These are phyloP conservation scores for Tylopilus rubrobrunneus DNA, from an alignment of 768 basidiomycete genomes.

Conservation along the genomic window DNA sequence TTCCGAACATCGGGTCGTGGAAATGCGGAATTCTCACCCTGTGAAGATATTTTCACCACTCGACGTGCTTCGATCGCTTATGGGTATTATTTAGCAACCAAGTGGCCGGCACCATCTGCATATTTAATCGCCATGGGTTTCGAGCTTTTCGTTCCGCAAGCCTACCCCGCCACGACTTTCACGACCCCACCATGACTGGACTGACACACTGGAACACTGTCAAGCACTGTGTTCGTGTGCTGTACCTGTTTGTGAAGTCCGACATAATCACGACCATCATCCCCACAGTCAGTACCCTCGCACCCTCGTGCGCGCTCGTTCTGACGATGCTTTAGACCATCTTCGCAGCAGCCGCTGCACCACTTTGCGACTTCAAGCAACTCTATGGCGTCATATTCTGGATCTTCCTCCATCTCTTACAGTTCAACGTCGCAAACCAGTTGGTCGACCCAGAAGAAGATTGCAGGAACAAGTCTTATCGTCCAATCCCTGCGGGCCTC, in stretches of 20 bases:
- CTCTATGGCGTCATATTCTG: conserved; percentile 35
- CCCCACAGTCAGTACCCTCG: conserved; percentile 20
- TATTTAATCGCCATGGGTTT: conserved; percentile 16
- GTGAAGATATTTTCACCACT: conserved; percentile 1
- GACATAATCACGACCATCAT: conserved; percentile 27
- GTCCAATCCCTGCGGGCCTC: conserved; percentile 44
- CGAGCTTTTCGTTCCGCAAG: not conserved
- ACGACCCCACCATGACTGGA: conserved; percentile 21
- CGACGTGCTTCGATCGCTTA: conserved; percentile 5
- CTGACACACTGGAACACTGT: conserved; percentile 11
- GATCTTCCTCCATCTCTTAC: conserved; percentile 46
- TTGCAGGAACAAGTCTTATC: conserved; percentile 39
- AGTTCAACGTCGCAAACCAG: conserved; percentile 44
- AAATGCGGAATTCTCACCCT: conserved; percentile 10
- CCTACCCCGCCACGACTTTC: conserved; percentile 8
- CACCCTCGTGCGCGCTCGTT: not conserved
- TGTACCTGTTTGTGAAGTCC: conserved; percentile 24
- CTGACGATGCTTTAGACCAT: conserved; percentile 26
- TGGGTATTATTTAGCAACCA: conserved; percentile 1
- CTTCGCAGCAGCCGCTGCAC: conserved; percentile 33
- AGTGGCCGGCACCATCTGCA: conserved; percentile 1
- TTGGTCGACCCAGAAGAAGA: conserved; percentile 40
- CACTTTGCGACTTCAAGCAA: conserved; percentile 19
- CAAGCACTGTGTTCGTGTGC: conserved; percentile 9
- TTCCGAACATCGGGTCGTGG: conserved; percentile 3